phyloP scores from a whole-genome alignment of 768 basidiomycete species.

The Leccinum variicolor region DNA sequence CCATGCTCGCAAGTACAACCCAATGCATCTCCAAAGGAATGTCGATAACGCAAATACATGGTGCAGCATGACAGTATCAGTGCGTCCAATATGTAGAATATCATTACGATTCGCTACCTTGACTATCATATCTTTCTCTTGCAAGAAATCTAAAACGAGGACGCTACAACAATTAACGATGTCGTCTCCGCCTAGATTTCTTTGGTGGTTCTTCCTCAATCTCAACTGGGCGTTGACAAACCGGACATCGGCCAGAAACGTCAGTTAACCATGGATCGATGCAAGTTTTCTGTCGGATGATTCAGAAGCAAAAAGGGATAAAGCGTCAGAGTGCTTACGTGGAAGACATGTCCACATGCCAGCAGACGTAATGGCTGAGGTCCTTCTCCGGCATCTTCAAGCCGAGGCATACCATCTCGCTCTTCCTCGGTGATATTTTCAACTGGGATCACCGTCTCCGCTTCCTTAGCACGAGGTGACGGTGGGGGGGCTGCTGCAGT shows the following conservation, averaged over 20 bases:
- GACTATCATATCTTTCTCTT: conserved; percentile 24
- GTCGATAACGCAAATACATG: conserved; percentile 26
- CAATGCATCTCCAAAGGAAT: conserved; percentile 18
- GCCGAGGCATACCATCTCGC: conserved; percentile 41
- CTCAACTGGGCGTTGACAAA: conserved; percentile 77
- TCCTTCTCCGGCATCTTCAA: conserved; percentile 73
- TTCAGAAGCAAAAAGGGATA: background rate
- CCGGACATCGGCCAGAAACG: conserved; percentile 84
- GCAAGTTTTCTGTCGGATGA: conserved; percentile 65
- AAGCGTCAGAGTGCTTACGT: conserved; percentile 49
- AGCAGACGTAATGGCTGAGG: conserved; percentile 74
- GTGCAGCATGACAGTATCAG: conserved; percentile 20
- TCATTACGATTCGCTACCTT: conserved; percentile 29
- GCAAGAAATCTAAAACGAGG: conserved; percentile 3
- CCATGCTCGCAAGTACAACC: background rate
- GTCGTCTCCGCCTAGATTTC: conserved; percentile 27
- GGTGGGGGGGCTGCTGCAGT: conserved; percentile 6
- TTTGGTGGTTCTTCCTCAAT: conserved; percentile 36
- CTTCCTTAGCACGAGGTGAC: conserved; percentile 17
- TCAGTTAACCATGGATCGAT: conserved; percentile 86
- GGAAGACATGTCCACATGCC: conserved; percentile 85
- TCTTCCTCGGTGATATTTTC: conserved; percentile 41
- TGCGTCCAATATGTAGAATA: conserved; percentile 29
- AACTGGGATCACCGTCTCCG: conserved; percentile 29
- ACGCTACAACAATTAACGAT: conserved; percentile 14